Base-by-base conservation (phyloP, 768 basidiomycete species). In the Cyclocybe cylindracea region DNA sequence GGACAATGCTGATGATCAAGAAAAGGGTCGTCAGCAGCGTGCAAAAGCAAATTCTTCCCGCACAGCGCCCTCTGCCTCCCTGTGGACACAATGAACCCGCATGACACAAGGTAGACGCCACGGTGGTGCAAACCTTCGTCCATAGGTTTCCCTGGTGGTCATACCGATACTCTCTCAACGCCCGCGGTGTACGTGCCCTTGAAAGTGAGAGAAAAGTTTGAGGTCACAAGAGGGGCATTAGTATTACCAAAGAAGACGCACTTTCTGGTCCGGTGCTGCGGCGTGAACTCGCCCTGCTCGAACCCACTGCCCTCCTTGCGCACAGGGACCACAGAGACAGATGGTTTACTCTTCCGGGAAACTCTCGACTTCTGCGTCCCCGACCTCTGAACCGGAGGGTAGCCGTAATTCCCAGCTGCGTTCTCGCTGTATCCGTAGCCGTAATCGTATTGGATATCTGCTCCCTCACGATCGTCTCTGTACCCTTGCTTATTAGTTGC, bases 11-110 rank as follows among this genome's bases (percentile, higher is more conserved):
- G 48, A 87, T 64, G 44, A 91, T 57, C 31, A 93, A 61, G 64
- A 93, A 82, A 35, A 89, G 48, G 9, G 72, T 60, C 11, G 82
- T 81, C 78, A 92, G 76, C 16, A 92, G 44, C 10, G 85, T 84
- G 68, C 91, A 94, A 60, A 84, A 89, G 66, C 80, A 86, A 67
- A 92, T 86, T 57, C 91, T 70, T 46, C 86, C 83, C 36, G 83
- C 65, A 64, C 85, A 87, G 14, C 82, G 66, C 29, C 71, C 77
- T 51, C 85, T 71, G 48, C 83, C 72, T 11, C 89, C 87, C 86
- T 87, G 36, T n/a, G 16, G 48, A 8, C 10, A 8, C 6, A 38
- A 50, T 44, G 39, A 47, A 36, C 18, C 51, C 33, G 24, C 18
- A 31, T 32, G 11, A 37, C 14, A 41, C 10, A 14, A 4, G 34